Evolutionary conservation across 202 grass and related monocot genomes (phyloP), one percentile per base, ranked within the genome.

Genomic region (Carex arenaria): DNA sequence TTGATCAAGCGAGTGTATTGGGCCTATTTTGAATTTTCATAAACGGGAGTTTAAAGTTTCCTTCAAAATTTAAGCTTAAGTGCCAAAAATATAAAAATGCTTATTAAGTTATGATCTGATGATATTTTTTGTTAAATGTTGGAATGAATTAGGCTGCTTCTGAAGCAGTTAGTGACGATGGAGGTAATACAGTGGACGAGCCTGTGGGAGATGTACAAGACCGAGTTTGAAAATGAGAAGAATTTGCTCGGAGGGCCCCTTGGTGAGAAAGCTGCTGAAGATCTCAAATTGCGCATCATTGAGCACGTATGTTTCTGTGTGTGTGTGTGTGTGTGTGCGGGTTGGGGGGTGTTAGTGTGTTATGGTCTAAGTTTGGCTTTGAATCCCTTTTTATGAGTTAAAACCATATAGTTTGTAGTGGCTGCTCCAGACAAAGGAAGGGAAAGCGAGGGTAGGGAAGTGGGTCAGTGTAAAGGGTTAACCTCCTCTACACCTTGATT

Each of bases 111-210:
- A 57, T 77, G 23, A 36, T 57, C 23, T 19, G 52, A 59, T 77
- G 52, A 55, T 77, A 57, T 73, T 18, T 34, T 76, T 10, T 77
- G 8, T n/a, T 56, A 38, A 77, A 34, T 77, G 4, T 59, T 59
- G 64, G 10, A 47, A 80, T 64, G 60, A 5, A 84, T 72, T 72
- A 98, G 95, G 43, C 64, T 98, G 28, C 69, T 95, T 79, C 78
- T 98, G 19, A 98, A 98, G 87, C 91, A 95, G 70, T 81, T 95
- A 26, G 91, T 98, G 72, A 98, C 95, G 6, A 98, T 98, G 93
- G 95, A 98, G 86, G 93, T 98, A 2, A 90, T 98, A 15, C 89
- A 98, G 56, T 98, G 95, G 95, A 93, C 93, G 28, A 86, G 14
- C 11, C 73, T 98, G 36, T 98, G 95, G 95, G 91, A 92, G 36